A percentile compares a stretch with the other conserved stretches of the same genome.
Conservation (phyloP, 2,329 filamentous ascomycete genomes). For the Talaromyces sp. region DNA sequence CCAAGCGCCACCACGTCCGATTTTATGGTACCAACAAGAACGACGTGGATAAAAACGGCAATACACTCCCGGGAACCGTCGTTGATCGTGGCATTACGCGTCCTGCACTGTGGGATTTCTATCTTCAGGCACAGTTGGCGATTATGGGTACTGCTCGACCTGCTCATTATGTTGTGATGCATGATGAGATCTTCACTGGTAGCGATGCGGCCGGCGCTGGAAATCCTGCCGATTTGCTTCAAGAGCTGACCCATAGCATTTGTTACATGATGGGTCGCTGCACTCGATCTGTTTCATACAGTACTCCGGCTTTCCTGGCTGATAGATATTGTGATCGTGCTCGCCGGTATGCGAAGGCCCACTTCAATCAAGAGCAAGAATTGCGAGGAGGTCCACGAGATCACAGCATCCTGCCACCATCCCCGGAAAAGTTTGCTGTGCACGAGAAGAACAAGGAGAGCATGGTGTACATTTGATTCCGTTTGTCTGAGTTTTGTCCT, state of each 20-base stretch:
- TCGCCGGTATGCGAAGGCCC: constrained; percentile 20
- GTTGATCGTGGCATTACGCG: constrained; percentile 81
- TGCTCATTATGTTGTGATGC: constrained; percentile 74
- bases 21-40: constrained; percentile 69
- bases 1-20: constrained; percentile 83
- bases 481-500: too few species aligned
- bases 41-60: constrained; percentile 59
- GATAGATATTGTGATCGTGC: constrained; percentile 26
- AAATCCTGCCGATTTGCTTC: constrained; percentile 16
- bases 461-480: too few species aligned
- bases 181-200: constrained; percentile 65
- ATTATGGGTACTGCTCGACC: constrained; percentile 80
- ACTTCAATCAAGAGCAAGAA: constrained; percentile 3
- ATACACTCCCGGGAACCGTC: constrained; percentile 72
- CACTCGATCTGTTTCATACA: constrained; percentile 26
- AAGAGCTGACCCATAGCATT: constrained; percentile 24
- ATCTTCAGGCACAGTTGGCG: constrained; percentile 74
- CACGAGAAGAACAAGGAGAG: too few species aligned
- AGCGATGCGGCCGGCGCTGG: neutral
- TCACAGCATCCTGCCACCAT: too few species aligned
- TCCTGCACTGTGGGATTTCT: constrained; percentile 77
- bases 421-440: too few species aligned
- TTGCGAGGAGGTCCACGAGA: neutral
- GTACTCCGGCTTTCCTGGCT: constrained; percentile 29
- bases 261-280: constrained; percentile 31